These are phyloP conservation scores for Lactifluus piperatus DNA, from an alignment of 768 basidiomycete genomes.

Conservation along the genomic window DNA sequence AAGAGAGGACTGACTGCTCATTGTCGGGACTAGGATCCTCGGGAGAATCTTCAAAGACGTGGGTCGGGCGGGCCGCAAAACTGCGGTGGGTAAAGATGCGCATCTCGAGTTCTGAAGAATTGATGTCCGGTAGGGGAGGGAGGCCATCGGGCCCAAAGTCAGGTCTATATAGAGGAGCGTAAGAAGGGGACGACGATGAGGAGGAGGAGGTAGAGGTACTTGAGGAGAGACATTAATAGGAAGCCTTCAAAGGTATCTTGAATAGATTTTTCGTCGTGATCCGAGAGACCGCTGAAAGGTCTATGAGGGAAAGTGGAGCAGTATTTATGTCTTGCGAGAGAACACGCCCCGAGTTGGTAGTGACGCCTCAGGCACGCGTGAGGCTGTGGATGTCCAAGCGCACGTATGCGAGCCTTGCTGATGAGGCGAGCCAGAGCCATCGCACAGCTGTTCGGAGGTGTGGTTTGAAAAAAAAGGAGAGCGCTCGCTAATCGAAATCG, in stretches of 20 bases:
- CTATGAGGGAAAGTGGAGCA: neutral
- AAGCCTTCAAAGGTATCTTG: conserved; percentile 14
- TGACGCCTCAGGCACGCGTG: neutral
- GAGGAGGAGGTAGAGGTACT: conserved; percentile 2
- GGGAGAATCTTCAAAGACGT: conserved; percentile 66
- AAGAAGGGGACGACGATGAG: neutral
- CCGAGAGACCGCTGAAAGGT: neutral
- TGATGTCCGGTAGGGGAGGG: conserved; percentile 54
- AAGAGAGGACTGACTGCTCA: conserved; percentile 47
- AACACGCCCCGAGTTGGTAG: neutral
- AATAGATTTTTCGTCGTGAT: neutral
- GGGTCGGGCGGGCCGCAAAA: conserved; percentile 56
- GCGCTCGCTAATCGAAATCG: no score
- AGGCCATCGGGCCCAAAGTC: conserved; percentile 29
- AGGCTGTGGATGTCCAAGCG: neutral
- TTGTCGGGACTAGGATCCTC: conserved; percentile 75
- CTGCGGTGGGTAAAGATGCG: conserved; percentile 75
- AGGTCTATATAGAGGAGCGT: conserved; percentile 24
- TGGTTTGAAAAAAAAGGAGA: no score
- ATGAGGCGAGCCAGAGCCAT: conserved; percentile 14
- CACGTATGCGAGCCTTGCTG: neutral
- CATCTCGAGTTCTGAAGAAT: conserved; percentile 33
- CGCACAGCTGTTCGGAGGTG: neutral
- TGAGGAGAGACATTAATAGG: conserved; percentile 8
- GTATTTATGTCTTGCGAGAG: conserved; percentile 10